A percentile compares a stretch with the other conserved stretches of the same genome.
phyloP scores from a whole-genome alignment of 2,329 filamentous ascomycete genomes.

The Dichotomopilus funicola region DNA sequence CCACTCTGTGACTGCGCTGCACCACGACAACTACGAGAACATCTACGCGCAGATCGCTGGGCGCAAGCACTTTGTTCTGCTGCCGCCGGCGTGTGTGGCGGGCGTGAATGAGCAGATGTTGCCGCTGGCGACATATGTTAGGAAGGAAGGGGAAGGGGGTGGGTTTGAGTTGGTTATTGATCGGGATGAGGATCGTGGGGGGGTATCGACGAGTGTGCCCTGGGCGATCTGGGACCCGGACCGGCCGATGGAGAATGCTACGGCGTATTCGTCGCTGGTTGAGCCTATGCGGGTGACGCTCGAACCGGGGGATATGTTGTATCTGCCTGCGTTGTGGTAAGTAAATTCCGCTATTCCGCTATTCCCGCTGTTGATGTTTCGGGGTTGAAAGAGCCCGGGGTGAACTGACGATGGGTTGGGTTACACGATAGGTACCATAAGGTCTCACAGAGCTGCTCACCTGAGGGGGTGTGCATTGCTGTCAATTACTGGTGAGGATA shows the following conservation, averaged over 20 bases:
- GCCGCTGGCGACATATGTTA: conserved; percentile 51
- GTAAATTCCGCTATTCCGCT: conserved; percentile 20
- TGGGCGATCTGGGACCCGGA: conserved; percentile 74
- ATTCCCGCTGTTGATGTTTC: not conserved
- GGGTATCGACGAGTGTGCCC: conserved; percentile 40
- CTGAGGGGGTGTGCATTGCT: conserved; percentile 67
- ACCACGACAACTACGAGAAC: conserved; percentile 83
- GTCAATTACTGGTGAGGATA: conserved; percentile 69
- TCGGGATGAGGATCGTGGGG: conserved; percentile 27
- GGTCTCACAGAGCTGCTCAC: conserved; percentile 62
- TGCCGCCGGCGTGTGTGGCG: conserved; percentile 64
- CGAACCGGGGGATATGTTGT: conserved; percentile 70
- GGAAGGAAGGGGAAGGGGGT: conserved; percentile 17
- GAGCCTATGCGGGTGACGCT: conserved; percentile 61
- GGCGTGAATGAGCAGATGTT: conserved; percentile 61
- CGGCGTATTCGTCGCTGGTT: conserved; percentile 53
- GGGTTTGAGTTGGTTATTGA: conserved; percentile 27
- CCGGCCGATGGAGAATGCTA: conserved; percentile 40
- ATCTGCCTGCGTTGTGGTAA: conserved; percentile 74
- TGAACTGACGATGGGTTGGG: too few species aligned
- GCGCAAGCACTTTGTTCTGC: conserved; percentile 65
- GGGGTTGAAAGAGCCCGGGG: not conserved
- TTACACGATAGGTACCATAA: conserved; percentile 61
- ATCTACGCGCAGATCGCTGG: conserved; percentile 72
- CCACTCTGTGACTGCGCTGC: conserved; percentile 61